phyloP scores from a whole-genome alignment of 345 rosid species.

The Fremontodendron californicum region DNA sequence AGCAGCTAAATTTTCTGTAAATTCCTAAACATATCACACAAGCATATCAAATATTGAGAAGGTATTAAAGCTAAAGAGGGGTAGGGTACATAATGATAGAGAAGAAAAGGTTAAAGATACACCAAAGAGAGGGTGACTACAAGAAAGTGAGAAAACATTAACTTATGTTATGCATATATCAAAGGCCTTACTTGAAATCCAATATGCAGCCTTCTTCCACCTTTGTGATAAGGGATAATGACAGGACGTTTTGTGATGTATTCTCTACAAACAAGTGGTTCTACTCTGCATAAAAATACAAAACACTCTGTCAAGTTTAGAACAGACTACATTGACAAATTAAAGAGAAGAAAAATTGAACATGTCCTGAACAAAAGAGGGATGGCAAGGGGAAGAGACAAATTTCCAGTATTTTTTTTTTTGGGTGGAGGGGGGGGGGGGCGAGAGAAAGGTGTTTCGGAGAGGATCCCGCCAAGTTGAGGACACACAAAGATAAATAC shows the following conservation, averaged over 20 bases:
- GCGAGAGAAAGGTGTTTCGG: neutral
- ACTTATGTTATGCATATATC: neutral
- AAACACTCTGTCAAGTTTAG: constrained; percentile 11
- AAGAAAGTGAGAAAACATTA: neutral
- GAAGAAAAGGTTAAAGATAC: neutral
- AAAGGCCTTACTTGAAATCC: constrained; percentile 65
- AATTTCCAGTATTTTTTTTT: neutral
- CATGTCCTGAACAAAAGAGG: neutral
- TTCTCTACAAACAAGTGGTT: constrained; percentile 93
- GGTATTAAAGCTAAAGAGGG: neutral
- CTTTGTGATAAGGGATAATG: constrained; percentile 89
- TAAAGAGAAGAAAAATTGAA: neutral
- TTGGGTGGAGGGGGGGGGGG: neutral
- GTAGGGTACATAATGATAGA: neutral
- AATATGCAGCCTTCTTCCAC: constrained; percentile 94
- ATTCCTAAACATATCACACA: constrained; percentile 47
- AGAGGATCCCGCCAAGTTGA: neutral
- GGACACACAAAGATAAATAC: neutral
- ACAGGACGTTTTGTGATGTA: constrained; percentile 64
- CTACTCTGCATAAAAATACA: constrained; percentile 50
- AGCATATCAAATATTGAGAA: constrained; percentile 4
- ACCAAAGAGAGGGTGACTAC: neutral
- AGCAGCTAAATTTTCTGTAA: constrained; percentile 69
- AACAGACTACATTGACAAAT: neutral
- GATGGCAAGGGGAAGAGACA: neutral